Conservation (phyloP, 1,139 yeast genomes). For the Ashbya aceris region DNA sequence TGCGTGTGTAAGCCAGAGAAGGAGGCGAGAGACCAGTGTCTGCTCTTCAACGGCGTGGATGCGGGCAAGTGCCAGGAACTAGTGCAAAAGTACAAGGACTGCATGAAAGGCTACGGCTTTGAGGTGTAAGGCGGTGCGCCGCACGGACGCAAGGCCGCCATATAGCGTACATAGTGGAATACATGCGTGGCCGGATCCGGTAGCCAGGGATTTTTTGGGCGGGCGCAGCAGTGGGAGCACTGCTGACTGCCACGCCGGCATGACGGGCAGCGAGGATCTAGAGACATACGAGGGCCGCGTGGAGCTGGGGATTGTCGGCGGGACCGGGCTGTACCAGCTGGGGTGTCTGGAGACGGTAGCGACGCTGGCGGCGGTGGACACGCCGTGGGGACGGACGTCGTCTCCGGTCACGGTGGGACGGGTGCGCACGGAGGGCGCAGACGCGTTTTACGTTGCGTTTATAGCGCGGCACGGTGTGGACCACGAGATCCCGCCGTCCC, state of each 20-base stretch:
- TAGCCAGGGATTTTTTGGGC: no score
- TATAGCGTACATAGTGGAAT: no score
- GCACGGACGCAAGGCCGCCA: no score
- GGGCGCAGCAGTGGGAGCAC: no score
- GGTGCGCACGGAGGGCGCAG: constrained; percentile 36
- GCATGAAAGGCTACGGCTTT: constrained; percentile 93
- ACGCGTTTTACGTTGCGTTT: constrained; percentile 72
- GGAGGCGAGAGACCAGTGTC: constrained; percentile 76
- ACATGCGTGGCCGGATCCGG: no score
- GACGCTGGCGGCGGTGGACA: constrained; percentile 59
- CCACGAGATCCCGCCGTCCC: constrained; percentile 83
- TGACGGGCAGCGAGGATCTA: constrained; percentile 12
- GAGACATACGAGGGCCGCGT: constrained; percentile 47
- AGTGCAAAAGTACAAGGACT: constrained; percentile 61
- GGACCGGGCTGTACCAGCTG: constrained; percentile 91
- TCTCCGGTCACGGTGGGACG: constrained; percentile 84
- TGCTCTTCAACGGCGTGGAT: constrained; percentile 74
- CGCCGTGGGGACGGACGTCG: constrained; percentile 98
- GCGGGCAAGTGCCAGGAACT: constrained; percentile 71
- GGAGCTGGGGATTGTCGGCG: constrained; percentile 84
- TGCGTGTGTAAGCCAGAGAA: constrained; percentile 91
- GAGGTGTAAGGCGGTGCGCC: constrained; percentile 28
- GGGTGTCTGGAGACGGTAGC: constrained; percentile 82
- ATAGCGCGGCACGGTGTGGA: constrained; percentile 89
- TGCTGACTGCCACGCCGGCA: background rate